Conservation (phyloP, 441 rosid genomes). For the Sinapis alba region DNA sequence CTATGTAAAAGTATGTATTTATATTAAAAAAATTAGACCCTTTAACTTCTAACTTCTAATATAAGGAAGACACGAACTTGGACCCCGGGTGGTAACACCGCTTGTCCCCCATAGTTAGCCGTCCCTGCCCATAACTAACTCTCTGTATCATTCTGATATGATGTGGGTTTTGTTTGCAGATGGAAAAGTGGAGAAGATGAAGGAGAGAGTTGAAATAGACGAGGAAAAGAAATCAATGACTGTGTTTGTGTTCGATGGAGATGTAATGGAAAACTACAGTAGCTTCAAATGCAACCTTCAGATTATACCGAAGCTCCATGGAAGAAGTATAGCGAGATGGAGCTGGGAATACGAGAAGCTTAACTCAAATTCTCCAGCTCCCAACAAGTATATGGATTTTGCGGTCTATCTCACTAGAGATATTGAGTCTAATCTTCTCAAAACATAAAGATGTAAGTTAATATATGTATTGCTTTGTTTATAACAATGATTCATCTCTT, state of each 20-base stretch:
- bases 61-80: too few relatives aligned
- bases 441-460: conserved; percentile 3
- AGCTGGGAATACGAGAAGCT: conserved; percentile 38
- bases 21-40: too few relatives aligned
- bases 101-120: too few relatives aligned
- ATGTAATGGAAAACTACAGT: conserved; percentile 33
- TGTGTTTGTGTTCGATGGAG: conserved; percentile 32
- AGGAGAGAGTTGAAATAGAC: conserved; percentile 34
- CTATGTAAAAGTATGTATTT: too few relatives aligned
- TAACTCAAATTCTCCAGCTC: conserved; percentile 26
- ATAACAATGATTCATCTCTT: neutral
- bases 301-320: conserved; percentile 27
- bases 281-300: conserved; percentile 28
- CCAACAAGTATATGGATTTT: conserved; percentile 27
- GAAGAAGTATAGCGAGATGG: conserved; percentile 31
- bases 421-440: conserved; percentile 29
- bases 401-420: conserved; percentile 28
- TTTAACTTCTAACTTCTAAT: too few relatives aligned
- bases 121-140: neutral
- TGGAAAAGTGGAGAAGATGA: conserved; percentile 39
- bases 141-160: neutral
- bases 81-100: too few relatives aligned
- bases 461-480: neutral
- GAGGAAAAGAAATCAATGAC: conserved; percentile 28
- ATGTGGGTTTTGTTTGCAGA: conserved; percentile 3